Base-by-base conservation (phyloP, 2,329 filamentous ascomycete genomes). In the Coniochaeta sp. region DNA sequence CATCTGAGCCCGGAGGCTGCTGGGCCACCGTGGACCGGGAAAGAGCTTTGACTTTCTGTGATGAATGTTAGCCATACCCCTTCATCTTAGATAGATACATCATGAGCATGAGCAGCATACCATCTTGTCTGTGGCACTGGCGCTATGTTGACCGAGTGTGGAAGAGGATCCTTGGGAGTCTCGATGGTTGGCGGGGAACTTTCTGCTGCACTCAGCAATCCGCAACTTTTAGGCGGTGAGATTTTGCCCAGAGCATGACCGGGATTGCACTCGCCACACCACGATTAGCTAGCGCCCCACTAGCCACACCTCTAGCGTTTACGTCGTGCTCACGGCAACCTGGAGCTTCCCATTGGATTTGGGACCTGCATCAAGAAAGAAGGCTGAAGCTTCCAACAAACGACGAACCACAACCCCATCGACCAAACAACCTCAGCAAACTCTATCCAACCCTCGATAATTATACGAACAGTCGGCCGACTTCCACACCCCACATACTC, bases 41-140 rank as follows among this genome's bases (percentile, higher is more conserved):
- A 42, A 66, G 62, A 4, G 63, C 61, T 56, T 66, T 66, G 58
- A 66, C 62, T 59, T 65, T 55, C 52, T 48, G 47, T 26, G 6
- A 24, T 24, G n/a, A 3, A 9, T 26, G 42, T 58, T 50, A 58
- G 54, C n/a, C 50, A 26, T 20, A 20, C 18, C 6, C n/a, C n/a
- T n/a, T n/a, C n/a, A n/a, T n/a, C n/a, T n/a, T n/a, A n/a, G 16
- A 48, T 20, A 16, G 6, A 18, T 30, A n/a, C 45, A 48, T 14
- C 6, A 18, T 8, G 6, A 30, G 16, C 20, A 31, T 47, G 4
- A 9, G 6, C 9, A 35, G 16, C 47, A 35, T 49, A 49, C 47
- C 47, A 49, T 49, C 30, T 48, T 48, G 45, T 12, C 45, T 48
- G 18, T 26, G 16, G 18, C 30, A 5, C 10, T 48, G 14, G 13